Percentiles rank a stretch among this genome's conserved stretches.
Conservation (phyloP, 2,329 filamentous ascomycete species). For the Penicillium sp. region DNA sequence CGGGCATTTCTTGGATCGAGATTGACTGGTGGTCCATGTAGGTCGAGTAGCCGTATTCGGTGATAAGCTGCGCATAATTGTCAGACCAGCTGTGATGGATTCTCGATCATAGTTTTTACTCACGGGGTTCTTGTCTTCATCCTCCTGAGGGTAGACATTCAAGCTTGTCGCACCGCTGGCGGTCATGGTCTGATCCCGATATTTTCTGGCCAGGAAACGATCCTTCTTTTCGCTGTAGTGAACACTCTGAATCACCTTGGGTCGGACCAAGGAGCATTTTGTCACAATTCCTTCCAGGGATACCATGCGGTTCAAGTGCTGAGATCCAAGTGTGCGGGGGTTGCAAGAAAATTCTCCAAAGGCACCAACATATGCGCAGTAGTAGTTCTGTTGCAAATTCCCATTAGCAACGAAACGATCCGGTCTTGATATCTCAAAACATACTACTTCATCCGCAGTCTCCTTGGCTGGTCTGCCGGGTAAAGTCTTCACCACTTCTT, state of each 20-base stretch:
- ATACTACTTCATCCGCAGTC: constrained; percentile 70
- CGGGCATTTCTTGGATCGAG: constrained; percentile 99
- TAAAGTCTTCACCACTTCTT: constrained; percentile 80
- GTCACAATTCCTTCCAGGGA: constrained; percentile 97
- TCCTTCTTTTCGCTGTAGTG: constrained; percentile 89
- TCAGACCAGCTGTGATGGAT: neutral
- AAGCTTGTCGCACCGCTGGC: constrained; percentile 80
- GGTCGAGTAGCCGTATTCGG: constrained; percentile 93
- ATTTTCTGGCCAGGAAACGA: constrained; percentile 85
- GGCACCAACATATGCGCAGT: constrained; percentile 94
- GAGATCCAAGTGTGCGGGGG: constrained; percentile 84
- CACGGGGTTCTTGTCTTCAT: constrained; percentile 84
- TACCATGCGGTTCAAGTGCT: constrained; percentile 93
- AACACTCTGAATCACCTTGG: constrained; percentile 97
- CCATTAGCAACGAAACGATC: constrained; percentile 6
- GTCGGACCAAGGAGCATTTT: constrained; percentile 89
- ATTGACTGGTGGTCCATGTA: constrained; percentile 97
- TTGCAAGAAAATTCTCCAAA: constrained; percentile 96
- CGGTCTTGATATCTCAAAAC: constrained; percentile 10
- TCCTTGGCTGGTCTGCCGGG: constrained; percentile 75
- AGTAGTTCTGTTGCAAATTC: constrained; percentile 59
- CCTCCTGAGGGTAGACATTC: constrained; percentile 91
- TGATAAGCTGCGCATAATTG: constrained; percentile 60
- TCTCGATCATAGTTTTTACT: neutral
- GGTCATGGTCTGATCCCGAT: constrained; percentile 96